Evolutionary conservation across 2,329 filamentous ascomycete species (phyloP).

Genomic region (Didymella arachidicola): DNA sequence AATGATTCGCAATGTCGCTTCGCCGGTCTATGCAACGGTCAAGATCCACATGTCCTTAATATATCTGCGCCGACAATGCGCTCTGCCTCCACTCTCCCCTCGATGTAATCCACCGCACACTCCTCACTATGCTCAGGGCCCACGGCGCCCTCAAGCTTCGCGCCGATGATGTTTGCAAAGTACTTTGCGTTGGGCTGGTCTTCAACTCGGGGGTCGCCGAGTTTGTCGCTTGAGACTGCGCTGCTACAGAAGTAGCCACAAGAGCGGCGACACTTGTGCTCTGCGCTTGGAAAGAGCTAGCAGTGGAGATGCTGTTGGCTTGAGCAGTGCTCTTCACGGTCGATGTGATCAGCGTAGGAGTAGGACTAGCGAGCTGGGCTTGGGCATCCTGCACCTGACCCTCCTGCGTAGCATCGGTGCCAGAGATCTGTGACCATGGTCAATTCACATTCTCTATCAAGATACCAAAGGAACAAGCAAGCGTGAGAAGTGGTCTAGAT

Average conservation of each 20-base stretch:
- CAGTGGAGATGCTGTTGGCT: not conserved
- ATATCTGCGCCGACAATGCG: not conserved
- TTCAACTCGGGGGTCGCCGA: not conserved
- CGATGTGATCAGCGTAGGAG: not conserved
- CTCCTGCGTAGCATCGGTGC: not conserved
- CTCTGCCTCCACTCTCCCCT: not conserved
- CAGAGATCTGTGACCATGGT: conserved; percentile 10
- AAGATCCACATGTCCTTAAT: not conserved
- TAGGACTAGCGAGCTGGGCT: not conserved
- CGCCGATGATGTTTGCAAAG: conserved; percentile 7
- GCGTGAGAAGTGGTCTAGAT: not conserved
- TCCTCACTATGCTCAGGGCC: not conserved
- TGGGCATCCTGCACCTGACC: conserved; percentile 3
- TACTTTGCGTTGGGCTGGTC: not conserved
- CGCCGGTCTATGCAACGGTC: not conserved
- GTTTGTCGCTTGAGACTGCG: conserved; percentile 4
- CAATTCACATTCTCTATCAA: not conserved
- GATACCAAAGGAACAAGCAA: not conserved
- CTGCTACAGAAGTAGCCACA: not conserved
- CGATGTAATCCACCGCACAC: not conserved
- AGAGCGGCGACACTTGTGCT: not conserved
- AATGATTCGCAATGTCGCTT: not conserved
- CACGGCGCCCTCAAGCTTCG: conserved; percentile 3
- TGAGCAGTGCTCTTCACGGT: conserved; percentile 1
- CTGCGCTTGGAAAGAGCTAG: not conserved